phyloP scores from a whole-genome alignment of 371 early-diverging fungal species.

The Mortierella sp. region DNA sequence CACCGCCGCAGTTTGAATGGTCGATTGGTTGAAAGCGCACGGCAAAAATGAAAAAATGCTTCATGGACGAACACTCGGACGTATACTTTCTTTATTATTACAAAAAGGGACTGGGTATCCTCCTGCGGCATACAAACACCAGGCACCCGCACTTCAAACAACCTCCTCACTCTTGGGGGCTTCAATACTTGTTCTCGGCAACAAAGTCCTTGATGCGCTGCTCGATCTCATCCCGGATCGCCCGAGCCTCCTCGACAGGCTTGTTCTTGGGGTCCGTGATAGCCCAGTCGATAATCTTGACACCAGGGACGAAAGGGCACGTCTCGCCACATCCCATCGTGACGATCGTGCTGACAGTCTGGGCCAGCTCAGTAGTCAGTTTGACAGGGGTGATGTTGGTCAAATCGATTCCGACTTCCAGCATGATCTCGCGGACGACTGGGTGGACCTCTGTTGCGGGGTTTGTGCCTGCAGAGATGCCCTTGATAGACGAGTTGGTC shows the following conservation, averaged over 20 bases:
- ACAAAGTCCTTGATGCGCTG: conserved; percentile 40
- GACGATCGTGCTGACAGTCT: conserved; percentile 24
- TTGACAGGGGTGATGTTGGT: conserved; percentile 25
- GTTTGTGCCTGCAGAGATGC: conserved; percentile 54
- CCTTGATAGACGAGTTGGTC: conserved; percentile 15
- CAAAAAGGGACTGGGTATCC: neutral
- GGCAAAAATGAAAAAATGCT: too few species aligned
- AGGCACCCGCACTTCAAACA: too few species aligned
- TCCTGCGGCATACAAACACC: conserved; percentile 4
- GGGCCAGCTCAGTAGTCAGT: conserved; percentile 38
- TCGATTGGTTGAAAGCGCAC: too few species aligned
- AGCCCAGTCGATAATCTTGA: conserved; percentile 53
- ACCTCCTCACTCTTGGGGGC: neutral
- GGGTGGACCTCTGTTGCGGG: conserved; percentile 43
- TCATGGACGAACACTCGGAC: too few species aligned
- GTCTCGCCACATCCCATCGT: conserved; percentile 60
- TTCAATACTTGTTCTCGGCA: conserved; percentile 38
- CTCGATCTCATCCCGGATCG: conserved; percentile 53
- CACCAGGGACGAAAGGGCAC: conserved; percentile 58
- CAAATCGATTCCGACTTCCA: conserved; percentile 36
- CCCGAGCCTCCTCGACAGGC: conserved; percentile 38
- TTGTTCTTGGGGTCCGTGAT: conserved; percentile 54
- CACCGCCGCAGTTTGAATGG: too few species aligned
- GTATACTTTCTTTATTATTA: too few species aligned
- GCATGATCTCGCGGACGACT: conserved; percentile 25